Evolutionary conservation across 306 rosid species (phyloP).

Genomic region (Dryas alaskensis): DNA sequence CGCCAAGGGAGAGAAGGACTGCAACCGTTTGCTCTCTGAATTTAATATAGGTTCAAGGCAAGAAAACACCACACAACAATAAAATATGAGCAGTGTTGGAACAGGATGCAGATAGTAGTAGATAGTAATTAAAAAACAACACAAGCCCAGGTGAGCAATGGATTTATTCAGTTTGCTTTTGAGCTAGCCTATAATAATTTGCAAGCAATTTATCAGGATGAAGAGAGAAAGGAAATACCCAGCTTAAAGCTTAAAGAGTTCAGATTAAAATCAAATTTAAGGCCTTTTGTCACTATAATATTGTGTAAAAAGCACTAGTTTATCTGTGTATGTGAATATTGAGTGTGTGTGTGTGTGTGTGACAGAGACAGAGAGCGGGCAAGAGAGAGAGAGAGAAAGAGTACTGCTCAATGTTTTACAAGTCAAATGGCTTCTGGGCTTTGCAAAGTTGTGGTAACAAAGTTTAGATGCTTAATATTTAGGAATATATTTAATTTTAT

Average conservation of each 20-base stretch:
- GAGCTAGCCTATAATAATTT: constrained; percentile 8
- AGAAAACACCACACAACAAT: constrained; percentile 21
- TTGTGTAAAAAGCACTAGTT: neutral
- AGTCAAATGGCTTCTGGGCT: neutral
- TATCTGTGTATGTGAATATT: neutral
- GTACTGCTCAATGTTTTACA: neutral
- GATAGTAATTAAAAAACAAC: neutral
- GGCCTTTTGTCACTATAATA: neutral
- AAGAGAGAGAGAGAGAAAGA: too few relatives aligned
- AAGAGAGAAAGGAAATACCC: neutral
- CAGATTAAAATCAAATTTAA: neutral
- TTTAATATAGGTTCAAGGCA: constrained; percentile 24
- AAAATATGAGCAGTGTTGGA: constrained; percentile 16
- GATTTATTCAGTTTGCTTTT: constrained; percentile 12
- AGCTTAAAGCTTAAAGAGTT: constrained; percentile 7
- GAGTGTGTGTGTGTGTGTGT: too few relatives aligned
- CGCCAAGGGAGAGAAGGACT: constrained; percentile 61
- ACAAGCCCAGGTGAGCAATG: constrained; percentile 12
- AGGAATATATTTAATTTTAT: neutral
- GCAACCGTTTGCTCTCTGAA: constrained; percentile 74
- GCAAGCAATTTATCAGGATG: neutral
- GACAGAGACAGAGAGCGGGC: too few relatives aligned
- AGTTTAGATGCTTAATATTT: neutral
- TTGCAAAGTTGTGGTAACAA: neutral
- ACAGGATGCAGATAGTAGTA: constrained; percentile 13